Percentiles rank a stretch among this genome's conserved stretches.
These are phyloP conservation scores for Cydonia oblonga DNA, from an alignment of 331 rosid genomes.

Conservation along the genomic window DNA sequence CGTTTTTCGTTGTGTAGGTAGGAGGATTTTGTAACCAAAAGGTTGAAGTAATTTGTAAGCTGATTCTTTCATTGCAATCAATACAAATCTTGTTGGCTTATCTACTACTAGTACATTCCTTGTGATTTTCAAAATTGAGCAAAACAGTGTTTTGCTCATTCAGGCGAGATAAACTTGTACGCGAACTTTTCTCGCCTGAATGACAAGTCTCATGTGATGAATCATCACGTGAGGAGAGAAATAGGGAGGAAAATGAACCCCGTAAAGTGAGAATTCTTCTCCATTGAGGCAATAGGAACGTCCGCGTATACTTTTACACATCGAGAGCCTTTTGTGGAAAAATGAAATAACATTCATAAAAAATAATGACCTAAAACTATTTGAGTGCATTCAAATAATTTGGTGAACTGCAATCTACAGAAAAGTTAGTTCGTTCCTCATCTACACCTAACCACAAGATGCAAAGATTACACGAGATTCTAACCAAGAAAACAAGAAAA, in stretches of 20 bases:
- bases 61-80: background rate
- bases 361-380: background rate
- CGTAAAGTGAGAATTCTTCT: background rate
- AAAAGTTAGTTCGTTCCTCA: background rate
- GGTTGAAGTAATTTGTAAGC: background rate
- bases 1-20: background rate
- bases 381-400: background rate
- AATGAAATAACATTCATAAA: background rate
- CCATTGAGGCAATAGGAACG: background rate
- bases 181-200: background rate
- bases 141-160: background rate
- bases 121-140: background rate
- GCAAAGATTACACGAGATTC: slow-evolving; percentile 5
- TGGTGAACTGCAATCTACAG: background rate
- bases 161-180: background rate
- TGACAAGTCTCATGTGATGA: background rate
- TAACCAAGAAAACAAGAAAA: background rate
- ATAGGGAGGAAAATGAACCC: no score
- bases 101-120: background rate
- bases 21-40: background rate
- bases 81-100: background rate
- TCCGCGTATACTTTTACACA: background rate
- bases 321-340: background rate
- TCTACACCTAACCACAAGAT: background rate
- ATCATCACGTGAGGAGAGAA: background rate